Conservation (phyloP, 495 filamentous ascomycete species). For the Penicillium waksmanii region DNA sequence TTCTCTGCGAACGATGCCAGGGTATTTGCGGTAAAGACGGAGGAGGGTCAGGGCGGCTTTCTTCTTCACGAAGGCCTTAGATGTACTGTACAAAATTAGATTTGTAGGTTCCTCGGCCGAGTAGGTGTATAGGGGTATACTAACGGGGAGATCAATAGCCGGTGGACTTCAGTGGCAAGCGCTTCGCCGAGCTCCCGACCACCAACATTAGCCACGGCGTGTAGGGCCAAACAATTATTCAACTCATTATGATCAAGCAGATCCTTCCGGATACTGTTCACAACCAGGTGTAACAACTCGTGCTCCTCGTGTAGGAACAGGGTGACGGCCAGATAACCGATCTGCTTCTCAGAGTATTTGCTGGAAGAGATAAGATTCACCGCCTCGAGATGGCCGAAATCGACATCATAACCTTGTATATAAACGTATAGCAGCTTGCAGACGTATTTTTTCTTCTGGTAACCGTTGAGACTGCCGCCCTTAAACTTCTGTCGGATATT, state of each 20-base stretch:
- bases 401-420: slow-evolving; percentile 98
- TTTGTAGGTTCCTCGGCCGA: neutral
- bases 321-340: slow-evolving; percentile 97
- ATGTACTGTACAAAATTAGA: slow-evolving; percentile 63
- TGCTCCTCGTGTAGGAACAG: slow-evolving; percentile 97
- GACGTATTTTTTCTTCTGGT: slow-evolving; percentile 99
- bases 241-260: slow-evolving; percentile 92
- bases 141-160: slow-evolving; percentile 93
- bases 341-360: slow-evolving; percentile 99
- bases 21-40: slow-evolving; percentile 91
- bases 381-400: slow-evolving; percentile 97
- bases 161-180: slow-evolving; percentile 88
- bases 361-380: slow-evolving; percentile 95
- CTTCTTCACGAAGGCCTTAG: slow-evolving; percentile 98
- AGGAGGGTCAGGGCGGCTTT: slow-evolving; percentile 97
- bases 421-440: slow-evolving; percentile 99
- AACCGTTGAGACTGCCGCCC: slow-evolving; percentile 89
- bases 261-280: slow-evolving; percentile 99
- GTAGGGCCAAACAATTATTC: slow-evolving; percentile 96
- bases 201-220: slow-evolving; percentile 98
- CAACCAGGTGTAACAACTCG: slow-evolving; percentile 91
- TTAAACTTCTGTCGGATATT: slow-evolving; percentile 83
- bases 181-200: slow-evolving; percentile 97
- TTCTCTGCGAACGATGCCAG: slow-evolving; percentile 89
- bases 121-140: slow-evolving; percentile 34